A percentile compares a stretch with the other conserved stretches of the same genome.
phyloP scores from a whole-genome alignment of 768 basidiomycete species.

The Naganishia friedmannii region DNA sequence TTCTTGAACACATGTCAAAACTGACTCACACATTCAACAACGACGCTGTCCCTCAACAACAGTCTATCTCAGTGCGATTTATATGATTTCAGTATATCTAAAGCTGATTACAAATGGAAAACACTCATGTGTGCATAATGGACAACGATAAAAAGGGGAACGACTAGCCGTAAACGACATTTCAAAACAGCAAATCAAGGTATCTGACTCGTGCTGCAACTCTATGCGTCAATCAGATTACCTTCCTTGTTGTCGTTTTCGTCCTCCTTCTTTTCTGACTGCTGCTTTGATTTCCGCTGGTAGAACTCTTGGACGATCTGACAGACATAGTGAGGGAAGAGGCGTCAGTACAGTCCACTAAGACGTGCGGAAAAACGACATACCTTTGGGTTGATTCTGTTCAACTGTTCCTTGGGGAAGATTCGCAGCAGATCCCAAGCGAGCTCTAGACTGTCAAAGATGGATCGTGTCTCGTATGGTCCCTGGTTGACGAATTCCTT shows the following conservation, averaged over 20 bases:
- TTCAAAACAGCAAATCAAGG: not conserved
- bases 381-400: conserved; percentile 89
- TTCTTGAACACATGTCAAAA: not conserved
- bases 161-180: not conserved
- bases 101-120: conserved; percentile 9
- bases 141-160: not conserved
- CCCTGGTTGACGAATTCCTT: conserved; percentile 96
- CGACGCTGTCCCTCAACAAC: not conserved
- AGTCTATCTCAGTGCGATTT: not conserved
- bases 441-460: conserved; percentile 95
- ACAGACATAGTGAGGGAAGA: too few species aligned
- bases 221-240: conserved; percentile 30
- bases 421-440: conserved; percentile 95
- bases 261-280: conserved; percentile 30
- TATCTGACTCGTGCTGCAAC: not conserved
- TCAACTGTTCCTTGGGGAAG: conserved; percentile 98
- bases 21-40: not conserved
- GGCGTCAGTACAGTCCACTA: not conserved
- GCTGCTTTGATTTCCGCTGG: conserved; percentile 62
- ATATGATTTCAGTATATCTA: conserved; percentile 19
- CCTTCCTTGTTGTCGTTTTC: conserved; percentile 36
- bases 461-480: conserved; percentile 77
- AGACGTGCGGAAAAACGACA: not conserved
- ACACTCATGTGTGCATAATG: not conserved
- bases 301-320: conserved; percentile 89